phyloP scores from a whole-genome alignment of 345 rosid species.

The Eucalyptus cloeziana region DNA sequence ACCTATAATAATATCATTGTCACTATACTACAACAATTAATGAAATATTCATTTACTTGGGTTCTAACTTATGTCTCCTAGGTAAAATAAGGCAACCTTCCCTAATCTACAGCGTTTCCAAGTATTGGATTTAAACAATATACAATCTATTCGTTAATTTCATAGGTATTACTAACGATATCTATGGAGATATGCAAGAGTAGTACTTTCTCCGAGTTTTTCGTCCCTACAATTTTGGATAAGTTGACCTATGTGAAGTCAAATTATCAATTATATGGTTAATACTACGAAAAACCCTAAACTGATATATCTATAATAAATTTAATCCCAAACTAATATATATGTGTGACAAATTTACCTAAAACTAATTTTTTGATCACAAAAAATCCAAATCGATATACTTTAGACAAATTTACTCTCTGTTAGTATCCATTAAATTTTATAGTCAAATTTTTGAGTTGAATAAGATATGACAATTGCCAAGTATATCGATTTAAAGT shows the following conservation, averaged over 20 bases:
- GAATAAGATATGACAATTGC: too few species aligned
- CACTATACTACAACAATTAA: neutral
- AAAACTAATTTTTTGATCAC: fast-evolving
- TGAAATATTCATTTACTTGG: neutral
- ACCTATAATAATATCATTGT: neutral
- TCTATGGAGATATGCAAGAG: neutral
- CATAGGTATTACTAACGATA: neutral
- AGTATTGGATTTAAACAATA: neutral
- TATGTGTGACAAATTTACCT: fast-evolving
- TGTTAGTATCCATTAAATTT: too few species aligned
- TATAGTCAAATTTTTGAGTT: too few species aligned
- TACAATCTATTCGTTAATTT: neutral
- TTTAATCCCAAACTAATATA: too few species aligned
- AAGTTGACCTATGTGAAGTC: fast-evolving
- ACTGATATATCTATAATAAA: too few species aligned
- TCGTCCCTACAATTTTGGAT: neutral
- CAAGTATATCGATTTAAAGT: fast-evolving
- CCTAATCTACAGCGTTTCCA: neutral
- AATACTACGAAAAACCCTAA: fast-evolving
- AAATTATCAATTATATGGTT: neutral
- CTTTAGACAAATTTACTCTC: too few species aligned
- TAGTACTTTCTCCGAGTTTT: neutral
- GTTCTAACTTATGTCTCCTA: neutral
- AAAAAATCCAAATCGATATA: too few species aligned
- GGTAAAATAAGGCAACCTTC: neutral